Base-by-base conservation (phyloP, 2,329 filamentous ascomycete genomes). In the Phaeosphaeria sp. region DNA sequence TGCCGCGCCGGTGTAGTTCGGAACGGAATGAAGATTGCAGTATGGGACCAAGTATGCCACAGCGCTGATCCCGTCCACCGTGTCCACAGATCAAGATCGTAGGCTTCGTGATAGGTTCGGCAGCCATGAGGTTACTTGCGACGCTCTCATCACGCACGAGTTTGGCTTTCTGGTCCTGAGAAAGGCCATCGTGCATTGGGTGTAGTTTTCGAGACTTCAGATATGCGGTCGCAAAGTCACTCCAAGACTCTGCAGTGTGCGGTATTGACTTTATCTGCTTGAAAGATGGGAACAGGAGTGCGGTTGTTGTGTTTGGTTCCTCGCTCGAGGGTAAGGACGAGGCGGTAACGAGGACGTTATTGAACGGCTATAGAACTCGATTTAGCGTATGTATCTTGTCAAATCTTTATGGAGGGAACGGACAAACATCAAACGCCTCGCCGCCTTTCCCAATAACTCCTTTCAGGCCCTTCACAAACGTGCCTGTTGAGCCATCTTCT, bases 31-130 rank as follows among this genome's bases (percentile, higher is more conserved):
- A 89, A 0, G 78, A 77, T 65, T 86, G 81, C 15, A 98, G 80
- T 1, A 92, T 78, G 0, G 93, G 92, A 0, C 92, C 93, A 62
- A 94, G 82, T 21, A 91, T 79, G 0, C 95, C 94, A 71, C 95
- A 99, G 51, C 95, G 85, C 68, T 83, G 81, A 72, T 99, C 95
- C 11, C 95, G 84, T 2, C 88, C 88, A 15, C 89, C 90, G 68
- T 99, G 95, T 0, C 93, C 92, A 72, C 95, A 99, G 44, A 97
- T 89, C 20, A 98, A 79, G 27, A 99, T 86, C 0, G 63, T 67
- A n/a, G 66, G 68, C 1, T 50, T 63, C 0, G 62, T 66, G n/a
- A 76, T 67, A 3, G 57, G 60, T 11, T 84, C 79, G 5, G 91
- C 88, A 1, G 83, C 82, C 1, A 78, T 77, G 1, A 92, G 80